These are phyloP conservation scores for Avena sativa DNA, from an alignment of 176 grass and related monocot genomes.

Conservation along the genomic window DNA sequence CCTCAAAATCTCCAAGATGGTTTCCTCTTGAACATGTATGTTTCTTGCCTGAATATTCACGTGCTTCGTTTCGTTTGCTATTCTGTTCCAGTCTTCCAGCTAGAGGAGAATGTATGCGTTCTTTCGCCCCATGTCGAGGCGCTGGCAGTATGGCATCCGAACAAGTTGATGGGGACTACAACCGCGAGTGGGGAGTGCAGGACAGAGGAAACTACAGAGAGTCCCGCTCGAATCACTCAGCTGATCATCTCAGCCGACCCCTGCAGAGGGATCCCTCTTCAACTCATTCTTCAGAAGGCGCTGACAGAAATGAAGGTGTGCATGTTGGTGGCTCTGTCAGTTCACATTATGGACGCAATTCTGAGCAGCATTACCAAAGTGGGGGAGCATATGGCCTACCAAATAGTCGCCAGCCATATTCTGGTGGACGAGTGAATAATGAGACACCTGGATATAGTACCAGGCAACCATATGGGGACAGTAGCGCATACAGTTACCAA, in stretches of 20 bases:
- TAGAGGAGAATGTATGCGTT: slow-evolving; percentile 29
- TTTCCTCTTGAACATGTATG: not conserved
- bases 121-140: slow-evolving; percentile 33
- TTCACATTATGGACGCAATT: slow-evolving; percentile 31
- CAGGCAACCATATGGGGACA: slow-evolving; percentile 41
- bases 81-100: slow-evolving; percentile 46
- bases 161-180: slow-evolving; percentile 44
- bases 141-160: slow-evolving; percentile 51
- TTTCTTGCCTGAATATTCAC: slow-evolving; percentile 13
- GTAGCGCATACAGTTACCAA: slow-evolving; percentile 36
- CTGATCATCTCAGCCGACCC: slow-evolving; percentile 14
- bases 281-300: slow-evolving; percentile 25
- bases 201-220: slow-evolving; percentile 22
- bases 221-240: not conserved
- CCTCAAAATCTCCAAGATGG: not conserved
- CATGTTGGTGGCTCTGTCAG: slow-evolving; percentile 15
- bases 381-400: slow-evolving; percentile 40
- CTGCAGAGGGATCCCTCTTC: slow-evolving; percentile 34
- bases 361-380: slow-evolving; percentile 42
- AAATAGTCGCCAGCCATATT: slow-evolving; percentile 41
- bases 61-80: not conserved
- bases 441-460: slow-evolving; percentile 38
- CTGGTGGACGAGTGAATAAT: slow-evolving; percentile 33
- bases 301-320: slow-evolving; percentile 28
- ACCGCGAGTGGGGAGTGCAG: slow-evolving; percentile 30